Evolutionary conservation across 371 early-diverging fungal species (phyloP).

Genomic region (Massospora cicadina): DNA sequence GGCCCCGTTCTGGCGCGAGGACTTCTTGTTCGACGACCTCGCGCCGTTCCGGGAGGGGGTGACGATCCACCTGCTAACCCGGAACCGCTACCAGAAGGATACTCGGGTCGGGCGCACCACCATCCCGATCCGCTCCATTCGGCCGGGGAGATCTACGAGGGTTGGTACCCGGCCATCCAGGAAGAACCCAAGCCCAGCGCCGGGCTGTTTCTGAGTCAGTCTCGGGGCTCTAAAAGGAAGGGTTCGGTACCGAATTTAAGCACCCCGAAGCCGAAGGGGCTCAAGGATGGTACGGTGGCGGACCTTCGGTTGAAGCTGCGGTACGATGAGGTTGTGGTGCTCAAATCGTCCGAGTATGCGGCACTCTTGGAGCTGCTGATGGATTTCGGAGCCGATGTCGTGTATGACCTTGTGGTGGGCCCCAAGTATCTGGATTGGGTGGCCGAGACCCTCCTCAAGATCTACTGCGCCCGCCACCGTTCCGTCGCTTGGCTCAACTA

Average conservation of each 20-base stretch:
- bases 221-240: conserved; percentile 10
- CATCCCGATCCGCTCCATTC: conserved; percentile 17
- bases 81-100: neutral
- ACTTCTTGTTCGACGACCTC: conserved; percentile 20
- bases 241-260: neutral
- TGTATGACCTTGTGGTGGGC: conserved; percentile 24
- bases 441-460: conserved; percentile 29
- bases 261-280: neutral
- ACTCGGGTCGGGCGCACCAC: conserved; percentile 13
- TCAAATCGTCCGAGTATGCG: conserved; percentile 21
- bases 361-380: conserved; percentile 22
- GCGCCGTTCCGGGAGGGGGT: conserved; percentile 23
- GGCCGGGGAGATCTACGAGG: conserved; percentile 18
- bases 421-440: conserved; percentile 32
- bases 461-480: conserved; percentile 26
- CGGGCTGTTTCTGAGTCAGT: conserved; percentile 13
- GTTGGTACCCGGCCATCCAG: conserved; percentile 29
- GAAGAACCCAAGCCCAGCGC: conserved; percentile 16
- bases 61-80: conserved; percentile 21
- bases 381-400: conserved; percentile 26
- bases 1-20: conserved; percentile 6
- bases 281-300: conserved; percentile 16
- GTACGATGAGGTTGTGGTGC: conserved; percentile 34
- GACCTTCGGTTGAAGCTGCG: conserved; percentile 32
- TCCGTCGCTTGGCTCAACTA: conserved; percentile 34